phyloP scores from a whole-genome alignment of 768 basidiomycete species.

The Leccinellum luteum region DNA sequence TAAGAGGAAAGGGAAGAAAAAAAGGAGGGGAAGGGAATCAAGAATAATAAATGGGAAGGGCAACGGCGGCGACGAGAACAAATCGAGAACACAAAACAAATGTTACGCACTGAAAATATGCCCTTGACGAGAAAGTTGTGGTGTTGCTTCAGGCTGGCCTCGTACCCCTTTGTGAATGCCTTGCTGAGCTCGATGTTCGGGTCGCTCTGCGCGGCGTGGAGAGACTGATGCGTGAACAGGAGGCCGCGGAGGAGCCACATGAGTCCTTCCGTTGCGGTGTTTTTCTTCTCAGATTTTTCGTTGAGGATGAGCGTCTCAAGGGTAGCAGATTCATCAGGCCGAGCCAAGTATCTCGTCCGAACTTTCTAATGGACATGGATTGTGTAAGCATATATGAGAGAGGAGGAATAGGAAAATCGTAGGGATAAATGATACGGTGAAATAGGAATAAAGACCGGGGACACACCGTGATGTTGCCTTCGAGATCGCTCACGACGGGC shows the following conservation, averaged over 20 bases:
- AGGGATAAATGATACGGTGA: neutral
- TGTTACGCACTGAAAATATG: conserved; percentile 48
- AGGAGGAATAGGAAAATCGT: neutral
- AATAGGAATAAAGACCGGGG: neutral
- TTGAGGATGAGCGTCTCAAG: conserved; percentile 81
- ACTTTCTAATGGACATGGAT: conserved; percentile 70
- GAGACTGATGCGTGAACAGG: conserved; percentile 82
- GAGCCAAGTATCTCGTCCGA: conserved; percentile 68
- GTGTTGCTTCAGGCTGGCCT: conserved; percentile 74
- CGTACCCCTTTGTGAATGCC: conserved; percentile 83
- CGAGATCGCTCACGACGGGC: conserved; percentile 82
- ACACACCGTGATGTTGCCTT: conserved; percentile 85
- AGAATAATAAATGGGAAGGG: neutral
- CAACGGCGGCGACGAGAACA: neutral
- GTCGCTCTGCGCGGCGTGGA: conserved; percentile 70
- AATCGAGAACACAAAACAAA: conserved; percentile 13
- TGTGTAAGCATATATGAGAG: neutral
- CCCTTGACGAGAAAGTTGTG: conserved; percentile 77
- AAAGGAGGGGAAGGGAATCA: neutral
- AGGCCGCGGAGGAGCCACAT: conserved; percentile 93
- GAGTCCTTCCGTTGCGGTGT: conserved; percentile 84
- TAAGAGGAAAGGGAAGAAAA: neutral
- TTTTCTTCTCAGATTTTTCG: conserved; percentile 86
- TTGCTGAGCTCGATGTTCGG: conserved; percentile 49
- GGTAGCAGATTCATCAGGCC: conserved; percentile 64